Base-by-base conservation (phyloP, 805 yeast genomes). In the Ogataea parapolymorpha region DNA sequence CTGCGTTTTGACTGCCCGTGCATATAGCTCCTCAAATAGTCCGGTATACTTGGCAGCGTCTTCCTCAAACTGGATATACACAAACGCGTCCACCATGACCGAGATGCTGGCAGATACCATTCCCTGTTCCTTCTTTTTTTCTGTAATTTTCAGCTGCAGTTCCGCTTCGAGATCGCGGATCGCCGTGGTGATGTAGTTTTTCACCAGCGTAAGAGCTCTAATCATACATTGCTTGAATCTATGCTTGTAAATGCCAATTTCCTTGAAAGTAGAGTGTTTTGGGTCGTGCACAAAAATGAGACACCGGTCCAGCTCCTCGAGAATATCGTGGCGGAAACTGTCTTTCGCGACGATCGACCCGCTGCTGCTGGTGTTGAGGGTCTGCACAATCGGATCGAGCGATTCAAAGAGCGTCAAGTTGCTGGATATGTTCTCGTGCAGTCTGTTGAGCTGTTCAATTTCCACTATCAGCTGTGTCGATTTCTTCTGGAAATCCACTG, bases 221-320 rank as follows among this genome's bases (percentile, higher is more conserved):
- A 90, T 80, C 73, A 88, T 71, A 54, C 96, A 86, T 53, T 86
- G 95, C 46, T 85, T 77, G 64, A 86, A 87, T 44, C 90, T 74
- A 48, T 80, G 77, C 35, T 72, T 74, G 58, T 85, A 88, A 2
- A 77, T 56, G 20, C 80, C 91, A 9, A 77, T 67, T 39, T 89
- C 95, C 55, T 77, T 80, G 54, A 84, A 83, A 8, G 56, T 45
- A 4, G 56, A 46, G 42, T 80, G 80, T 6, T 68, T 61, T 39
- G 80, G 75, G 3, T 65, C 62, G 7, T 71, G 67, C 5, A 81
- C 70, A 57, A 86, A 90, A 2, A 55, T 63, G 27, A 90, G 62
- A 26, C 95, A 86, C 12, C 63, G 66, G 55, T 89, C 95, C 35
- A 91, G 66, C 38, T 77, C 77, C 1, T 37, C 44, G 38, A 91